Base-by-base conservation (phyloP, 106 monocot species). In the Xerophyta viscosa region DNA sequence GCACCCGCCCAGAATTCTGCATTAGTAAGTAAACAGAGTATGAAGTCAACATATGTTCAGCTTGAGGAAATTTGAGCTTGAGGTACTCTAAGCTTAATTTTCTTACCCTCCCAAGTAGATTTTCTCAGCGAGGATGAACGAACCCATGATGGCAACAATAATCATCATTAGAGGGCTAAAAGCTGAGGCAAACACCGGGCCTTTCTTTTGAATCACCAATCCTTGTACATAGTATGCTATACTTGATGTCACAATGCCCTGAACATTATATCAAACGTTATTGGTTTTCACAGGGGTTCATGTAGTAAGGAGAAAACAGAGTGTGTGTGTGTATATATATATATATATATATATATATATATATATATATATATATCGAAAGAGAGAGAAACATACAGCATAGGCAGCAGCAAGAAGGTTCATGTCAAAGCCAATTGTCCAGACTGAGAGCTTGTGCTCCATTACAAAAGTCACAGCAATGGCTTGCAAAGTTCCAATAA, bases 391-490 rank as follows among this genome's bases (percentile, higher is more conserved):
- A 57, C 64, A 57, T 20, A 86, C 86, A 31, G 86, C 86, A 57
- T 98, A 98, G n/a, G 89, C 96, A 28, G 96, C 96, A 14, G 96
- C 84, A 54, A 98, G 85, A 48, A 98, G 88, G 79, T 98, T 86
- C 72, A 98, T 79, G 71, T 98, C 89, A 46, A 69, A 98, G 19
- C 96, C 96, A 17, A 98, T 82, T 45, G 19, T 54, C 96, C 96
- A 98, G 10, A 37, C 79, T 5, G 78, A 74, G 15, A 54, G 52
- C 37, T 66, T 73, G 64, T 68, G 75, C 67, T 98, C 88, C 96
- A 89, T 75, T n/a, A 74, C 76, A 20, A 98, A 61, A 46, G 89
- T 82, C 61, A 89, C 89, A 8, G 63, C 96, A 52, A 74, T 72
- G 61, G 89, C 81, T 72, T 96, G 94, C 14, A 96, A 64, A 8